Conservation (phyloP, 2,329 filamentous ascomycete species). For the Trichophyton mentagrophytes region DNA sequence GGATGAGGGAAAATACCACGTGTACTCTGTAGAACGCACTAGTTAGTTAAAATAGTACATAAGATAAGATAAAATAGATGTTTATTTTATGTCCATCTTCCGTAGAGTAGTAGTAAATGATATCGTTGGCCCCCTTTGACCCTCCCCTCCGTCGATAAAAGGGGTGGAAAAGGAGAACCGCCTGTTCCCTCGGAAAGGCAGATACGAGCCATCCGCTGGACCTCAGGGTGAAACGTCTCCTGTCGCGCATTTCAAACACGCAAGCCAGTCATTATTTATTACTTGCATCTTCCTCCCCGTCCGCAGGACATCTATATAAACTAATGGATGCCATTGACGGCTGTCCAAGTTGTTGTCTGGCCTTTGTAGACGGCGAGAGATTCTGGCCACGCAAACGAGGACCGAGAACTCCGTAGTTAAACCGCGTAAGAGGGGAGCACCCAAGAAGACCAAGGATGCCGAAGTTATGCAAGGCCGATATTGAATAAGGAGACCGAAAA, state of each 20-base stretch:
- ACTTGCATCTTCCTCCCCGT: not conserved
- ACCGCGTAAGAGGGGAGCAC: not conserved
- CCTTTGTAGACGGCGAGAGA: no score
- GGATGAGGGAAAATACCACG: not conserved
- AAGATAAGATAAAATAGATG: not conserved
- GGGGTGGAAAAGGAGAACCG: not conserved
- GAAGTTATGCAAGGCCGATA: not conserved
- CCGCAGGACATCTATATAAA: not conserved
- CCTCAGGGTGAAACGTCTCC: constrained; percentile 1
- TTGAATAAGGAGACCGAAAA: no score
- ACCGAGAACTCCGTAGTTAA: not conserved
- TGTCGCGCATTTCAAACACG: not conserved
- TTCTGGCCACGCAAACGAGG: no score
- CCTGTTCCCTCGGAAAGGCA: not conserved
- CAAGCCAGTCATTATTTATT: not conserved
- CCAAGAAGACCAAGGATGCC: not conserved
- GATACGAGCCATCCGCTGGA: not conserved
- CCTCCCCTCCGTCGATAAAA: no score
- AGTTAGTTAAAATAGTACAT: not conserved
- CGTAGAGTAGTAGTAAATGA: no score
- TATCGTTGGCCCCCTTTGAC: no score
- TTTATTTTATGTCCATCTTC: not conserved
- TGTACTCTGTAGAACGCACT: not conserved
- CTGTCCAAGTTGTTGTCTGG: not conserved
- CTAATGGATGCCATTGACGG: no score